Evolutionary conservation across 441 rosid genomes (phyloP).

Genomic region (Pelargonium citronellum): DNA sequence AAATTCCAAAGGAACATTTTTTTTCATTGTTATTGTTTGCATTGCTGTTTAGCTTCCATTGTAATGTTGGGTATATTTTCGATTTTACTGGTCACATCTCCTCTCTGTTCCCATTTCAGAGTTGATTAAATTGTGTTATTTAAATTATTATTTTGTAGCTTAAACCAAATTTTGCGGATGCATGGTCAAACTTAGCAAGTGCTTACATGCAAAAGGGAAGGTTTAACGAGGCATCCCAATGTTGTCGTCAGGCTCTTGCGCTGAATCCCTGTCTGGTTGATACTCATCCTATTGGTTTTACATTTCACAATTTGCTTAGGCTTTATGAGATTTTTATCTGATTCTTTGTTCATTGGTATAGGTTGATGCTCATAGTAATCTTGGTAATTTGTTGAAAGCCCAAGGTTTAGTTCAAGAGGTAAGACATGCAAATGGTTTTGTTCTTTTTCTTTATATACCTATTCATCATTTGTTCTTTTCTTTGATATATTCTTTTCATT

Average conservation of each 20-base stretch:
- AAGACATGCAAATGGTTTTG: conserved; percentile 29
- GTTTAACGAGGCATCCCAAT: conserved; percentile 77
- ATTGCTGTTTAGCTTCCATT: neutral
- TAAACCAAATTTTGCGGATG: conserved; percentile 94
- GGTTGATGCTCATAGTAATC: conserved; percentile 99
- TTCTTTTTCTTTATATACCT: neutral
- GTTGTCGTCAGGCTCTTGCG: conserved; percentile 88
- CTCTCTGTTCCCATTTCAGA: neutral
- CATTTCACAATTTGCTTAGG: conserved; percentile 7
- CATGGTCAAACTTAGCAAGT: conserved; percentile 98
- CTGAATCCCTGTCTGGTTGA: conserved; percentile 82
- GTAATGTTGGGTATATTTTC: neutral
- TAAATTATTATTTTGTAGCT: conserved; percentile 44
- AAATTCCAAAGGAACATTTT: neutral
- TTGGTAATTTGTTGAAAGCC: conserved; percentile 89
- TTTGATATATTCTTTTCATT: too few species aligned
- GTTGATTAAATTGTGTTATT: conserved; percentile 6
- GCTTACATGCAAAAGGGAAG: conserved; percentile 97
- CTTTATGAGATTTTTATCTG: conserved; percentile 10
- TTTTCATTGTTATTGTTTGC: neutral
- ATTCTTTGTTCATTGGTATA: conserved; percentile 24
- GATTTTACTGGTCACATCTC: neutral
- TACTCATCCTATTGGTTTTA: conserved; percentile 7
- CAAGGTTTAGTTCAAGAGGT: conserved; percentile 95
- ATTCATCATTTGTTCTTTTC: too few species aligned